phyloP scores from a whole-genome alignment of 495 filamentous ascomycete genomes.

The Aspergillus cavernicola region DNA sequence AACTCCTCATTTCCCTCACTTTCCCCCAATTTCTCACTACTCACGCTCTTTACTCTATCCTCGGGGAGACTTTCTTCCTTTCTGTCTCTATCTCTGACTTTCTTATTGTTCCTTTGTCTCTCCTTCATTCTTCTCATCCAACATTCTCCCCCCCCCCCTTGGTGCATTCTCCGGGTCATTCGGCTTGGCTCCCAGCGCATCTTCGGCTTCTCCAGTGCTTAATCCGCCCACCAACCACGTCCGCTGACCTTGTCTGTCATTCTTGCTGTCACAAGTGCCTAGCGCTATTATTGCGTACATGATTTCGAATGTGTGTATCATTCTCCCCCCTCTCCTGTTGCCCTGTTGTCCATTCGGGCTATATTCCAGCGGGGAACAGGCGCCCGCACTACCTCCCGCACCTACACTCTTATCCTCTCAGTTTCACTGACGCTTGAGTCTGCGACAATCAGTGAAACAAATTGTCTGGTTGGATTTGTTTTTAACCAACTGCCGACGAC shows the following conservation, averaged over 20 bases:
- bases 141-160: slow-evolving; percentile 3
- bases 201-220: slow-evolving; percentile 9
- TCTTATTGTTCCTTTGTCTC: slow-evolving; percentile 2
- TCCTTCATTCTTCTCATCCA: slow-evolving; percentile 21
- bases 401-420: not conserved
- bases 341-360: not conserved
- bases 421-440: slow-evolving; percentile 1
- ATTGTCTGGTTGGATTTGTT: not conserved
- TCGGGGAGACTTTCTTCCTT: slow-evolving; percentile 9
- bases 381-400: not conserved
- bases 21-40: not conserved
- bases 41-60: slow-evolving; percentile 13
- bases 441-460: slow-evolving; percentile 2
- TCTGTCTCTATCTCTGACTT: slow-evolving; percentile 11
- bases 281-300: not conserved
- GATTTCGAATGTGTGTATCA: slow-evolving; percentile 2
- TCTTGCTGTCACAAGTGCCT: not conserved
- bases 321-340: not conserved
- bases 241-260: slow-evolving; percentile 5
- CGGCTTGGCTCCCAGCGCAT: slow-evolving; percentile 14
- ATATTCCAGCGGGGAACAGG: slow-evolving; percentile 9
- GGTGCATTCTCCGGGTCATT: slow-evolving; percentile 11
- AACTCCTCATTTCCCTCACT: slow-evolving; percentile 1
- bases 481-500: not conserved
- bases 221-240: slow-evolving; percentile 7